A percentile compares a stretch with the other conserved stretches of the same genome.
phyloP scores from a whole-genome alignment of 768 basidiomycete species.

The Suillus alpinus region DNA sequence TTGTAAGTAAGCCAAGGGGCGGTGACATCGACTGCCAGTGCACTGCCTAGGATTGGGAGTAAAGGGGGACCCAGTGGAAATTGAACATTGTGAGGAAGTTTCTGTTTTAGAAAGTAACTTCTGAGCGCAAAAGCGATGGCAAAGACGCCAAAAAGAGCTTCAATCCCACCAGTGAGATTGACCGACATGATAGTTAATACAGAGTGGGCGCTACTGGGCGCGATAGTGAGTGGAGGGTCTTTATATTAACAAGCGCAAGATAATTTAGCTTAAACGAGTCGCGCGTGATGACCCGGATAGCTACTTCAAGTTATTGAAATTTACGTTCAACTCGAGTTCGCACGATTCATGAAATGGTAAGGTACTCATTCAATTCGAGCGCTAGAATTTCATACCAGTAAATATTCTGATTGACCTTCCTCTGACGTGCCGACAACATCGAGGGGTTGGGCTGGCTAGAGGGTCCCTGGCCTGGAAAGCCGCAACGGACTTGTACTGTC shows the following conservation, averaged over 20 bases:
- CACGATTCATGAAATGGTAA: too few species aligned
- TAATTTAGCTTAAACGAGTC: neutral
- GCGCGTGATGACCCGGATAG: neutral
- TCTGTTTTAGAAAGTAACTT: neutral
- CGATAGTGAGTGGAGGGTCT: neutral
- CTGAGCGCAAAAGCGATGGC: neutral
- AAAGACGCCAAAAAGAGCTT: neutral
- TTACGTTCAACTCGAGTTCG: too few species aligned
- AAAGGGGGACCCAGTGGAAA: neutral
- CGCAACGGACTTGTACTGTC: neutral
- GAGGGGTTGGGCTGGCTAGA: too few species aligned
- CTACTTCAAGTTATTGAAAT: too few species aligned
- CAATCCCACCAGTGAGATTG: neutral
- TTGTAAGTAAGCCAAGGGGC: constrained; percentile 4
- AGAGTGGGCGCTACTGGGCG: neutral
- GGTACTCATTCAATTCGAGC: too few species aligned
- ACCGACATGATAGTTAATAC: neutral
- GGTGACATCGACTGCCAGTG: neutral
- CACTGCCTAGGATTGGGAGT: constrained; percentile 1
- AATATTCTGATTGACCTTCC: too few species aligned
- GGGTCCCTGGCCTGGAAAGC: too few species aligned
- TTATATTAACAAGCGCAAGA: neutral
- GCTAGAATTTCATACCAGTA: too few species aligned
- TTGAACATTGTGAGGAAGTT: neutral
- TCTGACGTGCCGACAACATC: too few species aligned